These are phyloP conservation scores for Lactarius indigo DNA, from an alignment of 768 basidiomycete species.

Conservation along the genomic window DNA sequence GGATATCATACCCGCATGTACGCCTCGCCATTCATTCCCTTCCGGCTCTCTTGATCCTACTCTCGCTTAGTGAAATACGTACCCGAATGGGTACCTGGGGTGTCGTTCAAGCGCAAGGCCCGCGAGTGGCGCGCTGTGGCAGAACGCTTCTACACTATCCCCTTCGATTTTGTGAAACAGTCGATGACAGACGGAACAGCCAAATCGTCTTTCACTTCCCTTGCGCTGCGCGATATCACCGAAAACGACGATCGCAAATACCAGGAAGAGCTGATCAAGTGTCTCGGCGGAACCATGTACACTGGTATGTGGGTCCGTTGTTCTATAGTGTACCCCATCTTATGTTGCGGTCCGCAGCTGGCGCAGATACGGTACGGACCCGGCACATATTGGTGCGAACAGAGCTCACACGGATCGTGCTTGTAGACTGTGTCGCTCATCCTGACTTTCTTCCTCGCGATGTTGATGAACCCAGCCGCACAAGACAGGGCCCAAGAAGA, in stretches of 20 bases:
- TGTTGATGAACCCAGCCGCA: slow-evolving; percentile 27
- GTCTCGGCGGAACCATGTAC: slow-evolving; percentile 22
- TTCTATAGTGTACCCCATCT: not conserved
- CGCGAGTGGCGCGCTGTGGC: slow-evolving; percentile 24
- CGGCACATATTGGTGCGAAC: not conserved
- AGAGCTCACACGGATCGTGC: not conserved
- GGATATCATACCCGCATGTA: slow-evolving; percentile 30
- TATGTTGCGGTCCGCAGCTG: slow-evolving; percentile 13
- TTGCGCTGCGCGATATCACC: slow-evolving; percentile 22
- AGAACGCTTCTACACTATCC: slow-evolving; percentile 22
- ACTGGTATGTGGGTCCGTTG: slow-evolving; percentile 9
- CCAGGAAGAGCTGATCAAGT: slow-evolving; percentile 27
- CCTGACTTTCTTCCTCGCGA: slow-evolving; percentile 27
- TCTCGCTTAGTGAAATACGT: slow-evolving; percentile 26
- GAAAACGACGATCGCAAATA: slow-evolving; percentile 24
- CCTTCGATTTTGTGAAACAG: slow-evolving; percentile 26
- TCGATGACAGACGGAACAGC: slow-evolving; percentile 20
- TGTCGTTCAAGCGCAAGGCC: slow-evolving; percentile 27
- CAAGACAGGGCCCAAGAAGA: slow-evolving; percentile 29
- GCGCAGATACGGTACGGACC: slow-evolving; percentile 26
- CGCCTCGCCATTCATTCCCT: not conserved
- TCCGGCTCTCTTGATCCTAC: not conserved
- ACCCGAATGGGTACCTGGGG: slow-evolving; percentile 30
- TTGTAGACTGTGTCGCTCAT: slow-evolving; percentile 25
- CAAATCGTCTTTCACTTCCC: slow-evolving; percentile 20